Evolutionary conservation across 352 stramenopile genomes (phyloP).

Genomic region (Pythium aphanidermatum): DNA sequence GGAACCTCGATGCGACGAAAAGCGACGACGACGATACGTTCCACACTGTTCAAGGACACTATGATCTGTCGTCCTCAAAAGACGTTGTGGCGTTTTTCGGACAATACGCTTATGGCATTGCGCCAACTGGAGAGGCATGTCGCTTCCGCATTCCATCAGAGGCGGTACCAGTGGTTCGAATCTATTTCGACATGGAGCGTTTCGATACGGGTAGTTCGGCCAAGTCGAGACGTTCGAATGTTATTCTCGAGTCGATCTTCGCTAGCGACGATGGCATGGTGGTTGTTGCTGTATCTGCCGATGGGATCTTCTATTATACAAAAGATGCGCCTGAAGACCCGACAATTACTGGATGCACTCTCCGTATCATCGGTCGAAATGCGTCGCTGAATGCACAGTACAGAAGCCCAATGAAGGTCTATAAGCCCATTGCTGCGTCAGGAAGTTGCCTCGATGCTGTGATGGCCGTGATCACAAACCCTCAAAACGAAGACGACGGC

Average conservation of each 20-base stretch:
- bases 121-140: constrained; percentile 56
- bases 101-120: constrained; percentile 59
- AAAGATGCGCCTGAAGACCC: constrained; percentile 20
- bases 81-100: constrained; percentile 54
- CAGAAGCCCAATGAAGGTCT: constrained; percentile 71
- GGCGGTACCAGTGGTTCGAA: constrained; percentile 15
- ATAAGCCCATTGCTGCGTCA: constrained; percentile 27
- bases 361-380: constrained; percentile 66
- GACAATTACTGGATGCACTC: constrained; percentile 1
- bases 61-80: constrained; percentile 52
- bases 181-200: constrained; percentile 64
- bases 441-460: constrained; percentile 29
- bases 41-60: constrained; percentile 47
- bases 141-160: constrained; percentile 37
- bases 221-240: constrained; percentile 64
- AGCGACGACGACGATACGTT: constrained; percentile 11
- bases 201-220: constrained; percentile 41
- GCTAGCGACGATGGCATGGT: constrained; percentile 58
- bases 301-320: constrained; percentile 76
- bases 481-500: constrained; percentile 39
- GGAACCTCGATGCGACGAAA: constrained; percentile 34
- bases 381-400: constrained; percentile 56
- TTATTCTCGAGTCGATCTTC: constrained; percentile 61
- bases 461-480: constrained; percentile 70
- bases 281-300: constrained; percentile 52